Percentiles rank a stretch among this genome's conserved stretches.
Evolutionary conservation across 2,329 filamentous ascomycete genomes (phyloP).

Genomic region (Paraconiothyrium brasiliense): DNA sequence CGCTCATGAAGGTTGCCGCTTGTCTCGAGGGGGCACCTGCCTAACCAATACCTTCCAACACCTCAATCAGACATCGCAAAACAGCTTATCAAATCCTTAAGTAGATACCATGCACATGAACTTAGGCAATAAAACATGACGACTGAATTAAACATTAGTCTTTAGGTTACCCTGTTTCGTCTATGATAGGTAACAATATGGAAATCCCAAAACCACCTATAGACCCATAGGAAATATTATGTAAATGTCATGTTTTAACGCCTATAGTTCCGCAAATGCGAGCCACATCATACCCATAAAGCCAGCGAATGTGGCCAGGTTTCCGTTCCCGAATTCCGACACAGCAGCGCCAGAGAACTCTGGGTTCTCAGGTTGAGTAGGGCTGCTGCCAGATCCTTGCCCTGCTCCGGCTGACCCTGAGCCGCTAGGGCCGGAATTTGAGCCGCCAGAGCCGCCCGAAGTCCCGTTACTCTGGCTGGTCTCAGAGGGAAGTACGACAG

Average conservation of each 20-base stretch:
- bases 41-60: too few species aligned
- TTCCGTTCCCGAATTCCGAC: conserved; percentile 16
- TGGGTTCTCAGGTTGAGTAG: conserved; percentile 17
- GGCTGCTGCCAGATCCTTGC: neutral
- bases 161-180: too few species aligned
- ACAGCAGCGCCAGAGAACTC: conserved; percentile 26
- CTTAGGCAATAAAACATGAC: too few species aligned
- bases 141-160: too few species aligned
- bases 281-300: conserved; percentile 33
- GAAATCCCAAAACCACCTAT: neutral
- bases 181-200: neutral
- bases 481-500: conserved; percentile 15
- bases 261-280: conserved; percentile 33
- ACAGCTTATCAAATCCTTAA: too few species aligned
- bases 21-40: too few species aligned
- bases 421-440: neutral
- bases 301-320: conserved; percentile 22
- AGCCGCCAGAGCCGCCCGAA: neutral
- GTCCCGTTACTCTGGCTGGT: neutral
- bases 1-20: too few species aligned
- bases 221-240: neutral
- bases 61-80: too few species aligned
- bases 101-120: too few species aligned
- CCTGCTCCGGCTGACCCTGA: neutral
- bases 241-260: neutral